Evolutionary conservation across 2,329 filamentous ascomycete species (phyloP).

Genomic region (Penicillium verrucosum): DNA sequence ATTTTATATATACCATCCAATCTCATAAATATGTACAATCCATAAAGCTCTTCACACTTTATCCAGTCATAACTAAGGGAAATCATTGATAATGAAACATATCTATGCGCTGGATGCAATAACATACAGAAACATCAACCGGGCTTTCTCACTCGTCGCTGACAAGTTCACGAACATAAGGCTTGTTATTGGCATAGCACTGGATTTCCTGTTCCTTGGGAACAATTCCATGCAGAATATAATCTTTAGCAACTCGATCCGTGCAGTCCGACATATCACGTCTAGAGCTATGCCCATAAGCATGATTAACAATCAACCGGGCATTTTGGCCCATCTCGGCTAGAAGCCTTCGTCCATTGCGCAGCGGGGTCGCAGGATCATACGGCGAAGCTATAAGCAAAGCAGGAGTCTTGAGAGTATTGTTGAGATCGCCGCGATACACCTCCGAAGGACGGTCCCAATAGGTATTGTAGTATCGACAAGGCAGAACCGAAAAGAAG

Average conservation of each 20-base stretch:
- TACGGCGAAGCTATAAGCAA: conserved; percentile 14
- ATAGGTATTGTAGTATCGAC: conserved; percentile 12
- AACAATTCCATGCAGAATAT: conserved; percentile 11
- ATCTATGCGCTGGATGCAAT: not conserved
- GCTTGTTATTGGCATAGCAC: conserved; percentile 4
- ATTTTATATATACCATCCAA: not conserved
- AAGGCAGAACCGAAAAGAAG: conserved; percentile 13
- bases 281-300: conserved; percentile 15
- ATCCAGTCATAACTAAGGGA: not conserved
- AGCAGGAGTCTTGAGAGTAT: conserved; percentile 11
- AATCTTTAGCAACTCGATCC: conserved; percentile 11
- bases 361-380: conserved; percentile 16
- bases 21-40: not conserved
- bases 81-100: not conserved
- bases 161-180: not conserved
- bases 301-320: conserved; percentile 15
- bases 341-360: conserved; percentile 13
- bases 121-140: not conserved
- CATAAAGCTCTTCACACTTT: not conserved
- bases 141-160: not conserved
- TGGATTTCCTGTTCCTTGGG: conserved; percentile 4
- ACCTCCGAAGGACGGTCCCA: conserved; percentile 13
- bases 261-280: conserved; percentile 13
- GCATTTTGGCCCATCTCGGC: conserved; percentile 16
- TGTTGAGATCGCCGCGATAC: conserved; percentile 16